phyloP scores from a whole-genome alignment of 768 basidiomycete species.

The Leccinum aurantiacum region DNA sequence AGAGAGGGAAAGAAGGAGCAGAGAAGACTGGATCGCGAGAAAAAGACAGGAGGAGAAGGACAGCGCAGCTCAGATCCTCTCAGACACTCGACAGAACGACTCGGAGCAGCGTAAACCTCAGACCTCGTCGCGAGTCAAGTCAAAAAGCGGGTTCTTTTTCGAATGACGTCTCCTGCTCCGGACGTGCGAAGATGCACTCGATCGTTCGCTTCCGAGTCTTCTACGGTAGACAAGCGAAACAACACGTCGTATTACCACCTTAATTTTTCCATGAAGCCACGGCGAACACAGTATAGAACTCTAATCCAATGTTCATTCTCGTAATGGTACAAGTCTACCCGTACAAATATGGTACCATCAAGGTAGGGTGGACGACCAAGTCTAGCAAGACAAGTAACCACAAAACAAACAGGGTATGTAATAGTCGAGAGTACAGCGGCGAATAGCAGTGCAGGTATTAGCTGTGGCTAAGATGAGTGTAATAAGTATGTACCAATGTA shows the following conservation, averaged over 20 bases:
- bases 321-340: constrained; percentile 8
- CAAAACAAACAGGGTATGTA: constrained; percentile 11
- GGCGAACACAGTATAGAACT: constrained; percentile 6
- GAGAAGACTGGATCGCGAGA: constrained; percentile 39
- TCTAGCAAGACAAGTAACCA: constrained; percentile 5
- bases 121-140: constrained; percentile 24
- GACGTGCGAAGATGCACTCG: constrained; percentile 15
- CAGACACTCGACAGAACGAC: constrained; percentile 19
- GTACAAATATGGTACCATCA: constrained; percentile 5
- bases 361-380: constrained; percentile 1
- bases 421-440: constrained; percentile 15
- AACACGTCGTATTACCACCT: constrained; percentile 10
- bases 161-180: constrained; percentile 25
- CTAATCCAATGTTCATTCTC: constrained; percentile 11
- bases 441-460: constrained; percentile 12
- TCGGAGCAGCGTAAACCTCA: constrained; percentile 10
- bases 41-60: constrained; percentile 44
- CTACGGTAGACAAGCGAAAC: constrained; percentile 3
- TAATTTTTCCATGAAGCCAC: neutral
- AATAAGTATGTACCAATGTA: constrained; percentile 8
- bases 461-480: neutral
- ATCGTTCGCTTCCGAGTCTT: neutral
- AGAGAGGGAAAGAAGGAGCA: constrained; percentile 49
- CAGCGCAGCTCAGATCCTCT: constrained; percentile 36
- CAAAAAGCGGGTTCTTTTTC: constrained; percentile 44